A percentile compares a stretch with the other conserved stretches of the same genome.
phyloP scores from a whole-genome alignment of 169 alveolate genomes.

The Babesia gibsoni region DNA sequence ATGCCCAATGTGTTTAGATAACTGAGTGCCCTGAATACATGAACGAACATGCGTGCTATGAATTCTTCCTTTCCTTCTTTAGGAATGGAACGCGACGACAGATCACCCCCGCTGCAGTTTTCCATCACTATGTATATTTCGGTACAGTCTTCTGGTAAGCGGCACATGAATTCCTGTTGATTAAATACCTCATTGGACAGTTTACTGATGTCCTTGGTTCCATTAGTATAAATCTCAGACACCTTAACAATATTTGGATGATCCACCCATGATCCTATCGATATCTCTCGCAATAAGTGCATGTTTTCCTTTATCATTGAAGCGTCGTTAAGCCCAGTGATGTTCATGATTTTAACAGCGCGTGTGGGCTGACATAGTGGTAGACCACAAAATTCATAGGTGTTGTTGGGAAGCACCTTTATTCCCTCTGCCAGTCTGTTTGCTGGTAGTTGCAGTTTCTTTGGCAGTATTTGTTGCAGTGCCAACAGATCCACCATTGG shows the following conservation, averaged over 20 bases:
- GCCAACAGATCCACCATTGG: slow-evolving; percentile 47
- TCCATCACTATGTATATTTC: slow-evolving; percentile 85
- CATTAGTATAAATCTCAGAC: slow-evolving; percentile 81
- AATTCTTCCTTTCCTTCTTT: slow-evolving; percentile 53
- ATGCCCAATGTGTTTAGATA: slow-evolving; percentile 76
- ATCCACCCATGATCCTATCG: slow-evolving; percentile 78
- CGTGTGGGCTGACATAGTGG: slow-evolving; percentile 47
- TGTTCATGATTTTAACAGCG: slow-evolving; percentile 63
- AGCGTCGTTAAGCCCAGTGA: slow-evolving; percentile 1
- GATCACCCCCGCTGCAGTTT: slow-evolving; percentile 90
- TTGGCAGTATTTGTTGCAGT: slow-evolving; percentile 53
- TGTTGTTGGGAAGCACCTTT: slow-evolving; percentile 1
- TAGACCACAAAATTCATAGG: slow-evolving; percentile 57
- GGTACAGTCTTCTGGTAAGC: slow-evolving; percentile 66
- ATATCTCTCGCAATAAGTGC: slow-evolving; percentile 52
- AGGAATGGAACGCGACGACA: slow-evolving; percentile 63
- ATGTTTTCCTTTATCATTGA: slow-evolving; percentile 26
- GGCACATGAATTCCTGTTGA: not conserved
- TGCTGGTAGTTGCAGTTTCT: slow-evolving; percentile 43
- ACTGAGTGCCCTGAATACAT: slow-evolving; percentile 76
- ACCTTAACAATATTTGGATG: slow-evolving; percentile 94
- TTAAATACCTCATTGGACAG: slow-evolving; percentile 42
- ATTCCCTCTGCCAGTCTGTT: slow-evolving; percentile 45
- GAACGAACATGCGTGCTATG: slow-evolving; percentile 71
- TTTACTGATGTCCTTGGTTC: slow-evolving; percentile 38